Conservation (phyloP, 768 basidiomycete species). For the Basidioascus undulatus region DNA sequence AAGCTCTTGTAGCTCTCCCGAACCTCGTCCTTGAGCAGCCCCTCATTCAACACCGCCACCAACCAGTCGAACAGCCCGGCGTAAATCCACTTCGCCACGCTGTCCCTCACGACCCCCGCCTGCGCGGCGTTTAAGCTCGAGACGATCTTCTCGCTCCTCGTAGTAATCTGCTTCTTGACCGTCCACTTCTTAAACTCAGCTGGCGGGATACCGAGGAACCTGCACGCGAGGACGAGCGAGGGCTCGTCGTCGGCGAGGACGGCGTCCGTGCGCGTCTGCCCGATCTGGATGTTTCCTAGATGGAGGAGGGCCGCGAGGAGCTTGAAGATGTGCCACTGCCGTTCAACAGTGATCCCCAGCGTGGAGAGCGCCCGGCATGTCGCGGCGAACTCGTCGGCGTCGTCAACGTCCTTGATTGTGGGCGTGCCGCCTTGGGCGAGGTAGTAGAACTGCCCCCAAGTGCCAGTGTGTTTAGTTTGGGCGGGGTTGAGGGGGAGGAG, state of each 20-base stretch:
- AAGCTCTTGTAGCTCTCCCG: constrained; percentile 64
- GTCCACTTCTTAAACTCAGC: constrained; percentile 98
- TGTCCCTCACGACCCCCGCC: constrained; percentile 81
- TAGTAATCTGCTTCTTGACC: constrained; percentile 86
- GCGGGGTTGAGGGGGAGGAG: too few relatives aligned
- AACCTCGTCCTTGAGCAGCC: constrained; percentile 80
- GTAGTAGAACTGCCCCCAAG: constrained; percentile 77
- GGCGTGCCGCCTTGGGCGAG: constrained; percentile 85
- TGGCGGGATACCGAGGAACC: constrained; percentile 68
- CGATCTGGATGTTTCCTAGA: constrained; percentile 91
- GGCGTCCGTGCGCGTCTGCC: constrained; percentile 54
- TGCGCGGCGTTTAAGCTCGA: constrained; percentile 63
- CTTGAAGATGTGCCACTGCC: constrained; percentile 86
- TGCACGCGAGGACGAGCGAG: constrained; percentile 53
- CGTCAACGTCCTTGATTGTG: constrained; percentile 78
- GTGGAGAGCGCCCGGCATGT: constrained; percentile 90
- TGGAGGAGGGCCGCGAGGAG: constrained; percentile 80
- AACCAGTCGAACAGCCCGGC: constrained; percentile 98
- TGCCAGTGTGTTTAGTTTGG: too few relatives aligned
- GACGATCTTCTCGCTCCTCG: constrained; percentile 85
- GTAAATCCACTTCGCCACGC: constrained; percentile 95
- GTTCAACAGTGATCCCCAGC: constrained; percentile 90
- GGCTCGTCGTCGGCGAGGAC: constrained; percentile 60
- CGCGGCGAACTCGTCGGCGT: constrained; percentile 75
- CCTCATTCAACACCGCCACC: constrained; percentile 90